phyloP scores from a whole-genome alignment of 2,329 filamentous ascomycete species.

The Trichoderma simmonsii region DNA sequence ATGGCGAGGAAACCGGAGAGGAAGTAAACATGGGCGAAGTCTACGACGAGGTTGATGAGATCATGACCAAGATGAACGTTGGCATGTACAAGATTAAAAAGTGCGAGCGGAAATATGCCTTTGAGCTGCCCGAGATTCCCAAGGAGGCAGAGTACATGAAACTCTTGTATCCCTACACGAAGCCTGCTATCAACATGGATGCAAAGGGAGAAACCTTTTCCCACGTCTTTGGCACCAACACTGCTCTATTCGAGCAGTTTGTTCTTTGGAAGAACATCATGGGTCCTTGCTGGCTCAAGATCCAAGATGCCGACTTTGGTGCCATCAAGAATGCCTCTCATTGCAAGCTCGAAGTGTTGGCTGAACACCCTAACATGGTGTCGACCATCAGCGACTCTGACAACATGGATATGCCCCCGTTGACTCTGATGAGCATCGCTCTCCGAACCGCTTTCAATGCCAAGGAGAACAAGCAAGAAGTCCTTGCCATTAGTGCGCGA shows the following conservation, averaged over 20 bases:
- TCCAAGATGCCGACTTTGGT: slow-evolving; percentile 79
- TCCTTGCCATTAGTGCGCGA: slow-evolving; percentile 84
- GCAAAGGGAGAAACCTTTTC: slow-evolving; percentile 84
- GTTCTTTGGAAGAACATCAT: slow-evolving; percentile 99
- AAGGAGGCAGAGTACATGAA: slow-evolving; percentile 91
- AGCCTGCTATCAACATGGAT: slow-evolving; percentile 68
- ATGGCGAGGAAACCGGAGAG: slow-evolving; percentile 68
- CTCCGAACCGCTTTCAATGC: slow-evolving; percentile 85
- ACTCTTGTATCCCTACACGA: slow-evolving; percentile 91
- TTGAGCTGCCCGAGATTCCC: slow-evolving; percentile 83
- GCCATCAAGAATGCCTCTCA: slow-evolving; percentile 89
- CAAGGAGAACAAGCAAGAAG: slow-evolving; percentile 94
- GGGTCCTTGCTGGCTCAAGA: slow-evolving; percentile 96
- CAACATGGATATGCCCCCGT: slow-evolving; percentile 74
- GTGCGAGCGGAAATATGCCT: slow-evolving; percentile 88
- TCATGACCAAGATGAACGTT: slow-evolving; percentile 86
- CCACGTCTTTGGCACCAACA: slow-evolving; percentile 89
- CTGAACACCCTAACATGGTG: slow-evolving; percentile 74
- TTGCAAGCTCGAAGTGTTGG: slow-evolving; percentile 90
- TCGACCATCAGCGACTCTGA: slow-evolving; percentile 72
- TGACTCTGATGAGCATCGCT: slow-evolving; percentile 94
- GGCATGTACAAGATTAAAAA: slow-evolving; percentile 91
- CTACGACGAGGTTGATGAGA: slow-evolving; percentile 79
- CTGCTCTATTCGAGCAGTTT: slow-evolving; percentile 93
- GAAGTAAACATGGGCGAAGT: slow-evolving; percentile 85